Evolutionary conservation across 257 asterid genomes (phyloP), one percentile per base, ranked within the genome.

Genomic region (Rehmannia glutinosa): DNA sequence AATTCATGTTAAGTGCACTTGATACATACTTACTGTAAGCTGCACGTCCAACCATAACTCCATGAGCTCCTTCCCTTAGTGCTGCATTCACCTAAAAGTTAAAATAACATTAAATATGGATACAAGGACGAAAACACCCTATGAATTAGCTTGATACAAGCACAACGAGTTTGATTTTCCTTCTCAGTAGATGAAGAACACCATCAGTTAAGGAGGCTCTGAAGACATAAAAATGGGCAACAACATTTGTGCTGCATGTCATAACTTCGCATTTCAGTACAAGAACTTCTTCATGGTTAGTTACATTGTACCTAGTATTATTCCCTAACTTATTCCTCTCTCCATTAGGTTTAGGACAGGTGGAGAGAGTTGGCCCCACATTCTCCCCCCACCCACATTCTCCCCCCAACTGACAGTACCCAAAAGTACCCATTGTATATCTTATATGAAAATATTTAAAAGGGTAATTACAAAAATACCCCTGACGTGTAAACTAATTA

Each of bases 31-130:
- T 86, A 42, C 73, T 62, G 70, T 81, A 90, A 71, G 97, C 96
- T 73, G 88, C 95, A 64, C 98, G 95, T 16, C 98, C 98, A 68
- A 92, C 78, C 98, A 90, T 92, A 39, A 92, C 98, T 38, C 95
- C 97, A 67, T 90, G 85, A 72, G 97, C 97, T 69, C 97, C 97
- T 86, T 91, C 96, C 16, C 11, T 66, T 51, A 73, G 78, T 55
- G 97, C 97, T 54, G 95, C 86, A 79, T 80, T 86, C 35, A 82
- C 92, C 97, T 91, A 73, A 38, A 70, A 50, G 12, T 23, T 41
- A 23, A 30, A 71, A 59, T 23, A 62, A 43, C 68, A 64, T 17
- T 15, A 56, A 61, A 36, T 25, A 55, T 57, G 62, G 41, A 28
- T 70, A 46, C 64, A 66, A 25, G 52, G 66, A 53, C 19, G 43